Evolutionary conservation across 768 basidiomycete species (phyloP), one percentile per base, ranked within the genome.

Genomic region (Leccinum olivaceopallidum): DNA sequence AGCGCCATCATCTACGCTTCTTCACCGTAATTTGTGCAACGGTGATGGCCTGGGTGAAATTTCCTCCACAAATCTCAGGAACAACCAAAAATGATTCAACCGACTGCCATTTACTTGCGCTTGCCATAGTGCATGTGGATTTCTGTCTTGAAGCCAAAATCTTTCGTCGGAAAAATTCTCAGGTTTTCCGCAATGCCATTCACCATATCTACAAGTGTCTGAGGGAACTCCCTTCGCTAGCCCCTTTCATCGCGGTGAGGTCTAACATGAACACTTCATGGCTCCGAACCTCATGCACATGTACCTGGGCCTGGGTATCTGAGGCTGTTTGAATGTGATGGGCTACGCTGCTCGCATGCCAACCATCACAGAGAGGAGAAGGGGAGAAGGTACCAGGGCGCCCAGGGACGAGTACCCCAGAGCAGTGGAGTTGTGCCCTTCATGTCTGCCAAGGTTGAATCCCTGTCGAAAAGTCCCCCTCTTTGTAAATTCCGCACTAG

Each of bases 401-500:
- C n/a, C 42, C 42, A 44, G 42, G 42, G 42, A 1, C 14, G 20
- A 36, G 16, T 32, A 36, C 32, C 8, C 22, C 22, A 36, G n/a
- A 42, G 20, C 16, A 47, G 34, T 20, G 37, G 37, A 47, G 28
- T 24, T 49, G 3, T 49, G 48, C 47, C 59, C 4, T 22, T 61
- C 62, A 52, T 54, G 39, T 37, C 50, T 50, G 10, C 2, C 18
- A 30, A 53, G 32, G 52, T 48, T 42, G 8, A 34, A 42, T 56
- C 28, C 14, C 26, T 50, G n/a, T 5, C 37, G 4, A 24, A 39
- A 36, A 37, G 28, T 48, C 14, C 18, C 30, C 2, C 4, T 26
- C 44, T 42, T 24, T 10, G 53, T 2, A n/a, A 2, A 28, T 32
- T 54, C 52, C 65, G 54, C 56, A 30, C 30, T 57, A 56, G 30